Percentiles rank a stretch among this genome's conserved stretches.
phyloP scores from a whole-genome alignment of 805 yeast species.

The Saturnispora quitensis region DNA sequence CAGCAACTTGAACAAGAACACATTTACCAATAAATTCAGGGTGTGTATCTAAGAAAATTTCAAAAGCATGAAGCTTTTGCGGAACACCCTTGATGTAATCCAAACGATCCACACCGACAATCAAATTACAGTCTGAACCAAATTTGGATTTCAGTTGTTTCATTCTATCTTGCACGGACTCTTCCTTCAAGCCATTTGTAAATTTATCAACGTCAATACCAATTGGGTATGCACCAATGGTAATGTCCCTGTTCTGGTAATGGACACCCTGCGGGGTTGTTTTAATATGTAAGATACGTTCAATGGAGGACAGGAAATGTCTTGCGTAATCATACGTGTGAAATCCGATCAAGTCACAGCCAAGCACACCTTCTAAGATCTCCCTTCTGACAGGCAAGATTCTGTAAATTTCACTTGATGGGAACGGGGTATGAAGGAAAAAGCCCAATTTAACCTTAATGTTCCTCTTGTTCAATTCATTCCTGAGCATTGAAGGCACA shows the following conservation, averaged over 20 bases:
- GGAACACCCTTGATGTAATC: conserved; percentile 99
- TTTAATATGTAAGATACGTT: conserved; percentile 69
- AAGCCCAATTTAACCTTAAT: conserved; percentile 75
- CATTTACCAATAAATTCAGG: conserved; percentile 99
- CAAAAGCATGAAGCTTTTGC: conserved; percentile 93
- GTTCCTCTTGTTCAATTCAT: conserved; percentile 38
- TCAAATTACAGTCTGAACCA: conserved; percentile 69
- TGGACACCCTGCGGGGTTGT: conserved; percentile 89
- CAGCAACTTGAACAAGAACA: conserved; percentile 91
- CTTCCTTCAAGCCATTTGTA: conserved; percentile 61
- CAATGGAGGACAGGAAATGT: conserved; percentile 85
- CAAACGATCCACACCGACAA: conserved; percentile 93
- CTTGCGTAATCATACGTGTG: conserved; percentile 99
- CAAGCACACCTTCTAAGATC: conserved; percentile 80
- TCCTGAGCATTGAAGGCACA: conserved; percentile 78
- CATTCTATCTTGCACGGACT: conserved; percentile 57
- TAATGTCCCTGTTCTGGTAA: conserved; percentile 64
- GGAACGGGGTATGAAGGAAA: conserved; percentile 96
- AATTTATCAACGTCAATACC: conserved; percentile 96
- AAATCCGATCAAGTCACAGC: conserved; percentile 93
- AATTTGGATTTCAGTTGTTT: conserved; percentile 48
- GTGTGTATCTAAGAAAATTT: conserved; percentile 80
- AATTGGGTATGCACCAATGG: conserved; percentile 96
- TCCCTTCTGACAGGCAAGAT: conserved; percentile 93
- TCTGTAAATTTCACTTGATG: conserved; percentile 91